A percentile compares a stretch with the other conserved stretches of the same genome.
phyloP scores from a whole-genome alignment of 139 green algal genomes.

The Chlorella sp. region DNA sequence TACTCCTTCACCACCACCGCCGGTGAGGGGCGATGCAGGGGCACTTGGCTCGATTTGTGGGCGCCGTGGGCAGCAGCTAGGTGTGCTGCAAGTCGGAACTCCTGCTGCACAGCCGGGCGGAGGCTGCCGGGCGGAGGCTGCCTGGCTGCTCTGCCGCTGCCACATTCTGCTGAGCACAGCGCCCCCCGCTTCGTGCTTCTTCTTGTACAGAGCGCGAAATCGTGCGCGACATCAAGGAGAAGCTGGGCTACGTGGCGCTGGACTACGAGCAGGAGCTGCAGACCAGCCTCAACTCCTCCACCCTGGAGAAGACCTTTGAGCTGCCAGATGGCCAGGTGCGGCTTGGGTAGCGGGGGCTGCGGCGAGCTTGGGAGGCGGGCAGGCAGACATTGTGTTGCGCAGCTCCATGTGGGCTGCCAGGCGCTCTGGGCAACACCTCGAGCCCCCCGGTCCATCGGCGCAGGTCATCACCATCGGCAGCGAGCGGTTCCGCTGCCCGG shows the following conservation, averaged over 20 bases:
- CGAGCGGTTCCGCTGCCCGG: slow-evolving; percentile 97
- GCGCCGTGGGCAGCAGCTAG: too few species aligned
- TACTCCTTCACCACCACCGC: slow-evolving; percentile 99
- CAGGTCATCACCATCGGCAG: slow-evolving; percentile 97
- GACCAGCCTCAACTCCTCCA: slow-evolving; percentile 75
- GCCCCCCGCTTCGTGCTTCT: not conserved
- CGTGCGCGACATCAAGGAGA: slow-evolving; percentile 99
- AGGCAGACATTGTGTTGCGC: too few species aligned
- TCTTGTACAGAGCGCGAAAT: slow-evolving; percentile 91
- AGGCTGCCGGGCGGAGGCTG: too few species aligned
- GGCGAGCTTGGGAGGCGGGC: too few species aligned
- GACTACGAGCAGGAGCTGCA: slow-evolving; percentile 97
- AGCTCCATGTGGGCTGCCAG: too few species aligned
- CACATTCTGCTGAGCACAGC: too few species aligned
- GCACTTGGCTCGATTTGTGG: too few species aligned
- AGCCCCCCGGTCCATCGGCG: not conserved
- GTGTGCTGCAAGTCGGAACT: too few species aligned
- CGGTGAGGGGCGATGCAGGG: not conserved
- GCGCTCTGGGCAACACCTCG: too few species aligned
- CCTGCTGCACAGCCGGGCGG: too few species aligned
- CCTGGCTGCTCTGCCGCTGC: too few species aligned
- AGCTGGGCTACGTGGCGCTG: slow-evolving; percentile 98
- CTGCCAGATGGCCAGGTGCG: slow-evolving; percentile 90
- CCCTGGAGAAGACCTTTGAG: slow-evolving; percentile 96
- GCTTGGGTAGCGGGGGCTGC: not conserved